Conservation (phyloP, 2,329 filamentous ascomycete species). For the Talaromyces piceae region DNA sequence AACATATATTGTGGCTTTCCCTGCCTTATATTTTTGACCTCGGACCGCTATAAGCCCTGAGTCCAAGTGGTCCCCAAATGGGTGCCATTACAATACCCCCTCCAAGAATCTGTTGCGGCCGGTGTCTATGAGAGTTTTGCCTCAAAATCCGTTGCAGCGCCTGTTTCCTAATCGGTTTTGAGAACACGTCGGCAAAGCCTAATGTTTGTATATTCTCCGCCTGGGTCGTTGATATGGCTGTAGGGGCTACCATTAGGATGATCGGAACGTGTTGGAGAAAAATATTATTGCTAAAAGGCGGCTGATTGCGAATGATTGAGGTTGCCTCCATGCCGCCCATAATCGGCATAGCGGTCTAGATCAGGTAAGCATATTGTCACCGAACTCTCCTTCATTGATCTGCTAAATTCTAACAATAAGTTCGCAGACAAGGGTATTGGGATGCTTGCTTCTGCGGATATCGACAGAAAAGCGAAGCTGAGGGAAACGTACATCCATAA, state of each 20-base stretch:
- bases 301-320: neutral
- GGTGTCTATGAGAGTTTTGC: neutral
- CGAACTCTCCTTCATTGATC: too few species aligned
- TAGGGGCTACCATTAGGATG: neutral
- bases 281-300: neutral
- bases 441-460: too few species aligned
- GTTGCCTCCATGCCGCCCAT: neutral
- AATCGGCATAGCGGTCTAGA: neutral
- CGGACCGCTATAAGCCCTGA: neutral
- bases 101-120: neutral
- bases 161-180: neutral
- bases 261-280: neutral
- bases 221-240: neutral
- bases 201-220: neutral
- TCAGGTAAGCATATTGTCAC: neutral
- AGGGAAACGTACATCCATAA: neutral
- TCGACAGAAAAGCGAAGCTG: too few species aligned
- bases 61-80: neutral
- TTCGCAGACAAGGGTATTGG: too few species aligned
- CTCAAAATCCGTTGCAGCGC: neutral
- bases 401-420: too few species aligned
- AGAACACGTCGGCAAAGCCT: neutral
- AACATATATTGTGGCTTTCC: neutral
- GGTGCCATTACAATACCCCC: neutral
- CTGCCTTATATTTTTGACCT: neutral